Evolutionary conservation across 768 basidiomycete species (phyloP), one percentile per base, ranked within the genome.

Genomic region (Pulveroboletus sp.): DNA sequence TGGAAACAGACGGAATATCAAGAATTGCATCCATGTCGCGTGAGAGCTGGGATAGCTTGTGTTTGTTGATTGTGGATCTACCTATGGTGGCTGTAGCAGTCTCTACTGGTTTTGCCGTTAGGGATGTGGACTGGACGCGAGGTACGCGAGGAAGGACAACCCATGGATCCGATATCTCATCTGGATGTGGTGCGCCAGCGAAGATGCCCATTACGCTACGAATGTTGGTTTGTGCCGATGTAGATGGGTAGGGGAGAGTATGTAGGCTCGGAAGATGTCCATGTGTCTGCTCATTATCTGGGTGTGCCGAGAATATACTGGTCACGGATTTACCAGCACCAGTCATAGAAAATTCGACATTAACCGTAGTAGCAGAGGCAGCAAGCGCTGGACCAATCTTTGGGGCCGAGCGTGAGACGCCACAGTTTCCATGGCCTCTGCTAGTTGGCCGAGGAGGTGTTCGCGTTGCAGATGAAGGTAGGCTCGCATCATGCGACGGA

Each of bases 321-420:
- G 78, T 75, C 47, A 80, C 70, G 7, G 80, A 77, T 52, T 79
- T 71, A n/a, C 82, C 77, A 11, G 76, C 72, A 9, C 81, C 87
- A 2, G 79, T 70, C 4, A 89, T 86, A 4, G 84, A 89, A 68
- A 97, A 98, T 73, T 96, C 94, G 49, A 99, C 95, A 51, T 93
- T 96, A 58, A 98, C 94, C 2, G 92, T 93, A 43, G 89, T 94
- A 2, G 89, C 76, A 18, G 89, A 90, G 9, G 96, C 91, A 10
- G 87, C 84, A 28, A 93, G 79, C 10, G 89, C 91, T 2, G 94
- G 87, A 1, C 81, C 80, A 26, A 87, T 76, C 65, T 98, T 98
- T 2, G 86, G 89, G 21, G 82, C 84, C 6, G 80, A 68, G 26
- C 81, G 76, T n/a, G 69, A 62, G n/a, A 61, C 52, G 0, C 64